Base-by-base conservation (phyloP, 2,329 filamentous ascomycete species). In the Cryphonectria japonica region DNA sequence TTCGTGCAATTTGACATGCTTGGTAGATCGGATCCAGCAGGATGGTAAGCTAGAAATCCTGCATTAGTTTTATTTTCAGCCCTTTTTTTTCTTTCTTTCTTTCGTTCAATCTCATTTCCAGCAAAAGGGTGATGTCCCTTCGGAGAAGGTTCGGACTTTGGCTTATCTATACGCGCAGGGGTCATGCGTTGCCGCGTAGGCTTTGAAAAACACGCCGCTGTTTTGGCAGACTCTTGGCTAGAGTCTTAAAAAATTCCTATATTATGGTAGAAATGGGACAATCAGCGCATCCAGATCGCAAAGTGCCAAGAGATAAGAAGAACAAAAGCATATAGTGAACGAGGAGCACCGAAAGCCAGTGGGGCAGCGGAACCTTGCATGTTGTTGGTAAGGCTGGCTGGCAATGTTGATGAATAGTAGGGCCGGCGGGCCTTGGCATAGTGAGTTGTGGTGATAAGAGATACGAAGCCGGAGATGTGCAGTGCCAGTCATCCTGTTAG, bases 241-340 rank as follows among this genome's bases (percentile, higher is more conserved):
- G 29, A 59, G 14, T 32, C 11, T 54, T 29, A 26, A 26, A 6
- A 29, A 57, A 14, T 29, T 13, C 43, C 43, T 22, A 46, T 57
- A 16, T 26, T 26, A 26, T 26, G 26, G 26, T 26, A 26, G 26
- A 22, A 50, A 34, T n/a, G 8, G 26, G 29, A 13, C 39, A n/a
- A 11, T n/a, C 34, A 64, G 62, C 26, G 14, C 26, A 26, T 26
- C 61, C 62, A 65, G 37, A 13, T 22, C 43, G 5, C n/a, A 3
- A 4, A 39, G 13, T 69, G 70, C 70, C 70, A 71, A 71, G 70
- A 71, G 70, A 71, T 69, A 71, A 71, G 67, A 37, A 64, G 29
- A 37, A 41, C 59, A 61, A 39, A 41, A 43, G n/a, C 13, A 26
- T 7, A 37, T n/a, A 1, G 68, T 32, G 41, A 32, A 16, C 41